Evolutionary conservation across 495 filamentous ascomycete genomes (phyloP).

Genomic region (Hyaloscypha finlandica): DNA sequence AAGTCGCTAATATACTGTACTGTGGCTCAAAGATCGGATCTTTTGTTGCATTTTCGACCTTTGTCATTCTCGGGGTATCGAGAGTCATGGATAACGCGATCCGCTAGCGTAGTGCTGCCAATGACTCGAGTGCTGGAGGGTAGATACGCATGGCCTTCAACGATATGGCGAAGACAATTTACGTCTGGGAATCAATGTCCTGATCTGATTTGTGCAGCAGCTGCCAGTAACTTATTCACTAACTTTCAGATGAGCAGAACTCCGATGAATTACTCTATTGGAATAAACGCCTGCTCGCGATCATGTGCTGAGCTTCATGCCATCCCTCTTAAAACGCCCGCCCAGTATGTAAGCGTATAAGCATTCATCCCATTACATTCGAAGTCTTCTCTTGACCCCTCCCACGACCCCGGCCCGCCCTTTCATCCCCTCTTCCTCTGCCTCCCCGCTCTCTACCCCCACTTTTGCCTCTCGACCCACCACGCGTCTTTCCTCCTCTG

Average conservation of each 20-base stretch:
- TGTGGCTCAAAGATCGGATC: background rate
- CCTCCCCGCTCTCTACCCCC: constrained; percentile 10
- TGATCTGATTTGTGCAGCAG: background rate
- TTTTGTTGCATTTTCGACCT: background rate
- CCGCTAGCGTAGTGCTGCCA: background rate
- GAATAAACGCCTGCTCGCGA: constrained; percentile 18
- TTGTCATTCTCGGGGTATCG: background rate
- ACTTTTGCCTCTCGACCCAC: constrained; percentile 19
- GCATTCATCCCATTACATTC: background rate
- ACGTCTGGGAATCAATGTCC: background rate
- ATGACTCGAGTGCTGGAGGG: background rate
- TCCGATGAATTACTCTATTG: background rate
- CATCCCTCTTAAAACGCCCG: constrained; percentile 8
- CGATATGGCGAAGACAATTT: background rate
- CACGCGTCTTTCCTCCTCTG: constrained; percentile 19
- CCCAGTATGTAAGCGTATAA: background rate
- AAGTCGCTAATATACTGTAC: background rate
- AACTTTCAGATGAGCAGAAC: background rate
- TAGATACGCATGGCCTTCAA: background rate
- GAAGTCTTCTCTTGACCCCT: constrained; percentile 7
- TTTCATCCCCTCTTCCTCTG: constrained; percentile 13
- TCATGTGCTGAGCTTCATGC: constrained; percentile 7
- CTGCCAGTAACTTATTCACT: background rate
- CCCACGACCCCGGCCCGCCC: constrained; percentile 8
- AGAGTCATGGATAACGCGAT: background rate